Conservation (phyloP, 257 asterid species). For the Fraxinus anomala region DNA sequence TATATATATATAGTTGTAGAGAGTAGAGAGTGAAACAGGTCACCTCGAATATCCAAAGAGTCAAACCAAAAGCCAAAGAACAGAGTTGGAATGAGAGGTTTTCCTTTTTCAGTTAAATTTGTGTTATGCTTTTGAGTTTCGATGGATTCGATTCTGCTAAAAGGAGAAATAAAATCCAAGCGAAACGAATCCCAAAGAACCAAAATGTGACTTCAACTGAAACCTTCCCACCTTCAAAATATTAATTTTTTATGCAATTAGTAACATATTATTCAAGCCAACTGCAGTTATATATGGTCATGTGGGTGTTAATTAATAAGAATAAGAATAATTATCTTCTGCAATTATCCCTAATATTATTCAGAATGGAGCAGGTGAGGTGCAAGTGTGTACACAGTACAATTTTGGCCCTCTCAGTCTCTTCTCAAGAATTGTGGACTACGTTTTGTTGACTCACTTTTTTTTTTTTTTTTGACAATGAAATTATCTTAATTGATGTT, state of each 20-base stretch:
- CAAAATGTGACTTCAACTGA: constrained; percentile 24
- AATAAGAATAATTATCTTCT: background rate
- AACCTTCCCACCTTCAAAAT: background rate
- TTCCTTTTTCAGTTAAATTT: constrained; percentile 26
- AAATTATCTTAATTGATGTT: no score
- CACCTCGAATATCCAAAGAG: constrained; percentile 27
- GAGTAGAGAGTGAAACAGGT: background rate
- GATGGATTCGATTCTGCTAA: constrained; percentile 25
- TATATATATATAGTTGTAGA: background rate
- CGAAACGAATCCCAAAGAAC: constrained; percentile 33
- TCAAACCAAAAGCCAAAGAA: background rate
- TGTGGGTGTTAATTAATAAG: background rate
- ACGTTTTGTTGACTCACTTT: no score
- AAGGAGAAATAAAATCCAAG: constrained; percentile 25
- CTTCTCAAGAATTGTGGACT: no score
- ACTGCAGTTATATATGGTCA: background rate
- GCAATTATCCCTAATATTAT: background rate
- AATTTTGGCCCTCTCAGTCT: no score
- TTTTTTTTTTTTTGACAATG: no score
- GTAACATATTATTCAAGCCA: background rate
- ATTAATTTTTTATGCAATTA: background rate
- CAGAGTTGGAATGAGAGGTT: background rate
- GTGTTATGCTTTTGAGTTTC: background rate
- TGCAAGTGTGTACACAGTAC: no score
- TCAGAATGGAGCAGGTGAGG: background rate